A percentile compares a stretch with the other conserved stretches of the same genome.
phyloP scores from a whole-genome alignment of 23 red algal genomes.

The Gracilaria vermiculophylla region DNA sequence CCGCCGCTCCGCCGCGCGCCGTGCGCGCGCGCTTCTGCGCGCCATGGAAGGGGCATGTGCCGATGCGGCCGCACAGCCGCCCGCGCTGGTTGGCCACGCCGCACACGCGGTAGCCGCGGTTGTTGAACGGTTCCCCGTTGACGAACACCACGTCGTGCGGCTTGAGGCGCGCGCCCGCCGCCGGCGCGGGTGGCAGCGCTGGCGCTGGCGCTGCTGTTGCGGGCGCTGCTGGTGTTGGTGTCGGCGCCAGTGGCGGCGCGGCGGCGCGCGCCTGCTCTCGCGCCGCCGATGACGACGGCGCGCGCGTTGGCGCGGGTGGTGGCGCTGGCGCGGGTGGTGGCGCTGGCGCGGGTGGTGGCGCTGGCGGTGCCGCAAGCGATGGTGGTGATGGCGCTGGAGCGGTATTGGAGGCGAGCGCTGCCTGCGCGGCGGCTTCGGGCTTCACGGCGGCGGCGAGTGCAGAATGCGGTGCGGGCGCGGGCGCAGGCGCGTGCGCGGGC shows the following conservation, averaged over 20 bases:
- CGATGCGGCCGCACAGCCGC: conserved; percentile 81
- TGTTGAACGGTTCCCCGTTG: conserved; percentile 79
- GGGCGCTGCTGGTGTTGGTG: background rate
- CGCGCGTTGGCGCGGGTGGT: too few species aligned
- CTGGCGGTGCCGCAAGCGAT: too few species aligned
- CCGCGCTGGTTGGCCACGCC: conserved; percentile 85
- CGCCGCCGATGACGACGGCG: too few species aligned
- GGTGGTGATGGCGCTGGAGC: background rate
- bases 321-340: too few species aligned
- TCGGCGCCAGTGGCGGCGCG: too few species aligned
- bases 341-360: background rate
- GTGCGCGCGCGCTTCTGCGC: conserved; percentile 15
- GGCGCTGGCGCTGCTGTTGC: background rate
- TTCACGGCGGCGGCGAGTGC: background rate
- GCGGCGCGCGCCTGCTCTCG: too few species aligned
- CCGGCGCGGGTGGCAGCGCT: background rate
- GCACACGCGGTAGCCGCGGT: conserved; percentile 84
- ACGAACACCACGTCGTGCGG: conserved; percentile 51
- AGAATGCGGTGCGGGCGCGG: background rate
- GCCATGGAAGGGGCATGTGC: conserved; percentile 92
- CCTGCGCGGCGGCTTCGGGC: background rate
- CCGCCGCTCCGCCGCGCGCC: background rate
- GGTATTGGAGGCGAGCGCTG: background rate
- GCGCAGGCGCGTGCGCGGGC: too few species aligned
- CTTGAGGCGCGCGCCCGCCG: conserved; percentile 17